Evolutionary conservation across 2,329 filamentous ascomycete species (phyloP), one percentile per base, ranked within the genome.

Genomic region (Metarhizium robertsii): DNA sequence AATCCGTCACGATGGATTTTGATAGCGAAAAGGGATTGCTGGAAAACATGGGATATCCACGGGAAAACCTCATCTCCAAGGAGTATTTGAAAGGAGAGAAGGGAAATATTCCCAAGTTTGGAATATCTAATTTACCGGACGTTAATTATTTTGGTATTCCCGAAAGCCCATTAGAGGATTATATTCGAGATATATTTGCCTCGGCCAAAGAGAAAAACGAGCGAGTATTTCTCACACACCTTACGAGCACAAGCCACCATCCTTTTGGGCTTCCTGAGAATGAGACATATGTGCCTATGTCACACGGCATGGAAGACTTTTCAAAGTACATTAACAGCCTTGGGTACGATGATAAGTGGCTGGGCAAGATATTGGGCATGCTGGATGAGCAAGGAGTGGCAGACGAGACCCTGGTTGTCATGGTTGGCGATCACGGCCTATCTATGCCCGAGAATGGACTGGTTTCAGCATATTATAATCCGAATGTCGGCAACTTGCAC

Each of bases 201-300:
- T 59, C 62, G 1, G 69, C 69, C 14, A 62, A 59, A 40, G 57
- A 68, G 49, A 64, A 63, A 0, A 59, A 69, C 13, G 64, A 69
- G 43, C 61, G 69, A 11, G 62, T 71, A 0, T 71, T 71, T 32
- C 52, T 71, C 4, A 65, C 68, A 1, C 69, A 71, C 55, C 53
- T 71, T 3, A 71, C 69, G 1, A 70, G 68, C 53, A 71, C 69
- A 6, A 69, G 61, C 25, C 69, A 71, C 40, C 68, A 71, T 42
- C 62, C 66, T 6, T 71, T 67, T 47, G 62, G 60, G 1, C 56
- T 70, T 52, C 69, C 69, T 1, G 59, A 56, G 4, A 61, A 62
- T 0, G 67, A 69, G 34, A 54, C 55, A 2, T 66, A 67, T 7
- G 62, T 65, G 0, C 63, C 63, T 2, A 47, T 71, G 47, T 61